Conservation (phyloP, 768 basidiomycete species). For the Boletellus ananas region DNA sequence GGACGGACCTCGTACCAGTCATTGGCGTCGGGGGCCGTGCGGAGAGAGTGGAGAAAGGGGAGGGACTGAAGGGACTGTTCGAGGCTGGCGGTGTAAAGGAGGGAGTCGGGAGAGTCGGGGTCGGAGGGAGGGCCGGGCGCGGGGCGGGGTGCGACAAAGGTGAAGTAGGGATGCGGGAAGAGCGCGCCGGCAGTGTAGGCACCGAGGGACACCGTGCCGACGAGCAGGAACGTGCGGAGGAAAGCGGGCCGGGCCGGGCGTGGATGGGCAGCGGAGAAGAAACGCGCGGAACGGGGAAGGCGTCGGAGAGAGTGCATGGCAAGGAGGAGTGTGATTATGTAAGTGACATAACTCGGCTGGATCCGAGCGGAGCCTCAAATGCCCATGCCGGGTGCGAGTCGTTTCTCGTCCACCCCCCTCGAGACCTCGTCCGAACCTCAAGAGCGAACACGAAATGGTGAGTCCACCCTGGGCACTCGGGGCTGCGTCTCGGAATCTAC, state of each 20-base stretch:
- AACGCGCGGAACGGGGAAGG: slow-evolving; percentile 5
- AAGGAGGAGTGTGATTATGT: slow-evolving; percentile 3
- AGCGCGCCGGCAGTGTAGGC: slow-evolving; percentile 56
- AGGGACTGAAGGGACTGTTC: slow-evolving; percentile 69
- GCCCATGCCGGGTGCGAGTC: not conserved
- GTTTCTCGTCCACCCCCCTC: slow-evolving; percentile 1
- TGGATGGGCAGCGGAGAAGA: slow-evolving; percentile 14
- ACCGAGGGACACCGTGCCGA: slow-evolving; percentile 20
- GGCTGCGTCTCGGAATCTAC: slow-evolving; percentile 35
- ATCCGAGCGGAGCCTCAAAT: slow-evolving; percentile 23
- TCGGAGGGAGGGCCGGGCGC: slow-evolving; percentile 66
- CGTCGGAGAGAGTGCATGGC: slow-evolving; percentile 7
- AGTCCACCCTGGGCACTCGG: slow-evolving; percentile 30
- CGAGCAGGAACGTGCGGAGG: slow-evolving; percentile 19
- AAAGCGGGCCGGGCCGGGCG: slow-evolving; percentile 1
- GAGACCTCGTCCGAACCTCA: slow-evolving; percentile 34
- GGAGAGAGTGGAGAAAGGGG: slow-evolving; percentile 50
- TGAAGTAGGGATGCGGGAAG: slow-evolving; percentile 63
- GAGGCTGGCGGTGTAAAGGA: slow-evolving; percentile 53
- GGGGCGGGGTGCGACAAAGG: slow-evolving; percentile 70
- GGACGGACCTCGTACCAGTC: slow-evolving; percentile 81
- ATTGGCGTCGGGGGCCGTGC: slow-evolving; percentile 45
- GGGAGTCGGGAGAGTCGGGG: slow-evolving; percentile 53
- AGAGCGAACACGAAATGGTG: slow-evolving; percentile 48
- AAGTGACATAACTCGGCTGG: slow-evolving; percentile 6